Percentiles rank a stretch among this genome's conserved stretches.
Evolutionary conservation across 148 eudicot genomes (phyloP).

Genomic region (Gaultheria prostrata): DNA sequence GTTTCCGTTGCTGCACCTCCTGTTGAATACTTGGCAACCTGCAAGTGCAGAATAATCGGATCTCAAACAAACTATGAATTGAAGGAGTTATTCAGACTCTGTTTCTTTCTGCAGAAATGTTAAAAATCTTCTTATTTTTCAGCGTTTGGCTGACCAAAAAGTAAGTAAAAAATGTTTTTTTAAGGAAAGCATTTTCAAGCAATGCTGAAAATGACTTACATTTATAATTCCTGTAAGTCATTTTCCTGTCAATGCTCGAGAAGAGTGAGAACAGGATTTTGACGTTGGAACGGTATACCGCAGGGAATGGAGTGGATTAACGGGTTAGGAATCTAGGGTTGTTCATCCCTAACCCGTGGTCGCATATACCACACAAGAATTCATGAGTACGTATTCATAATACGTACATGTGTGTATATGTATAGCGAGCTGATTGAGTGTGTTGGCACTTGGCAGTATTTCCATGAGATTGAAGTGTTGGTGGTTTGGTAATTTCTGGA

Average conservation of each 20-base stretch:
- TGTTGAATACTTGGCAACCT: conserved; percentile 98
- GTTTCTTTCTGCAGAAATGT: neutral
- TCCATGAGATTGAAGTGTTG: neutral
- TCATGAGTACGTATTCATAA: neutral
- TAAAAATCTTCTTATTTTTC: neutral
- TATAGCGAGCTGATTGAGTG: neutral
- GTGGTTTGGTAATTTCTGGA: neutral
- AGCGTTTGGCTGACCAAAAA: neutral
- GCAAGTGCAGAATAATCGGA: conserved; percentile 15
- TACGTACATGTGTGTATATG: neutral
- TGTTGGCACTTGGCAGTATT: neutral
- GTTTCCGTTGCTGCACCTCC: conserved; percentile 92
- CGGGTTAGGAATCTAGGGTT: neutral
- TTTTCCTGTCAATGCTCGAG: neutral
- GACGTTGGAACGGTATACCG: neutral
- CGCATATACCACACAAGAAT: neutral
- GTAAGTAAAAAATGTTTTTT: too few relatives aligned
- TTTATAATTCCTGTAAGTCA: neutral
- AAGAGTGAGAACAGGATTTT: neutral
- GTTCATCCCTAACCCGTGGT: neutral
- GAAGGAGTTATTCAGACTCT: too few relatives aligned
- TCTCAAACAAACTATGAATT: neutral
- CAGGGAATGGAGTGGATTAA: neutral
- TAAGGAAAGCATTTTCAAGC: too few relatives aligned
- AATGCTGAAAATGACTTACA: neutral